Evolutionary conservation across 495 filamentous ascomycete species (phyloP).

Genomic region (Penicillium longicatenatum): DNA sequence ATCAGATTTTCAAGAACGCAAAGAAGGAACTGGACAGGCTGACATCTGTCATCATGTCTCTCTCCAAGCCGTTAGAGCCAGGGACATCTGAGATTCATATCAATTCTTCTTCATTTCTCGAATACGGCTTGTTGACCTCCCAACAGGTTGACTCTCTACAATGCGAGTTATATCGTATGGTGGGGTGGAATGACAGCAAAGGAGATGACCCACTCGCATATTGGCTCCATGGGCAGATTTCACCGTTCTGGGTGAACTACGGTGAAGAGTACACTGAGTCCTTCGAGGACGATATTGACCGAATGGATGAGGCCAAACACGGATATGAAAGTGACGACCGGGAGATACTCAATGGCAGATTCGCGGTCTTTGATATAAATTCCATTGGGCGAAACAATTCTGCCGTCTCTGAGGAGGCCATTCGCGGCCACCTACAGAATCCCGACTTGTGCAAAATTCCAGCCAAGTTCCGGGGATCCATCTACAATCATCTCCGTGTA

Average conservation of each 20-base stretch:
- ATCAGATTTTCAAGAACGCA: constrained; percentile 10
- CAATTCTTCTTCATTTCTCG: constrained; percentile 36
- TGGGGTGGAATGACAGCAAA: not conserved
- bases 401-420: constrained; percentile 5
- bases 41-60: constrained; percentile 43
- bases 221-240: constrained; percentile 60
- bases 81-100: constrained; percentile 25
- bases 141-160: constrained; percentile 57
- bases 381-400: constrained; percentile 37
- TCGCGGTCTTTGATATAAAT: constrained; percentile 47
- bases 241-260: constrained; percentile 42
- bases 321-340: constrained; percentile 52
- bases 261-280: constrained; percentile 47
- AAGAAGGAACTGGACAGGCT: constrained; percentile 46
- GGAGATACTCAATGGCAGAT: constrained; percentile 55
- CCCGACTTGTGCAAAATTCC: constrained; percentile 62
- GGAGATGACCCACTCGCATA: constrained; percentile 48
- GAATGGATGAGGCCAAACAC: constrained; percentile 66
- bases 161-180: not conserved
- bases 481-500: constrained; percentile 60
- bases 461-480: constrained; percentile 48
- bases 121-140: constrained; percentile 58
- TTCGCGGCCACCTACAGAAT: constrained; percentile 25
- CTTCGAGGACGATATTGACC: constrained; percentile 62
- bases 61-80: constrained; percentile 49